Evolutionary conservation across 352 stramenopile species (phyloP).

Genomic region (Aphanomyces astaci): DNA sequence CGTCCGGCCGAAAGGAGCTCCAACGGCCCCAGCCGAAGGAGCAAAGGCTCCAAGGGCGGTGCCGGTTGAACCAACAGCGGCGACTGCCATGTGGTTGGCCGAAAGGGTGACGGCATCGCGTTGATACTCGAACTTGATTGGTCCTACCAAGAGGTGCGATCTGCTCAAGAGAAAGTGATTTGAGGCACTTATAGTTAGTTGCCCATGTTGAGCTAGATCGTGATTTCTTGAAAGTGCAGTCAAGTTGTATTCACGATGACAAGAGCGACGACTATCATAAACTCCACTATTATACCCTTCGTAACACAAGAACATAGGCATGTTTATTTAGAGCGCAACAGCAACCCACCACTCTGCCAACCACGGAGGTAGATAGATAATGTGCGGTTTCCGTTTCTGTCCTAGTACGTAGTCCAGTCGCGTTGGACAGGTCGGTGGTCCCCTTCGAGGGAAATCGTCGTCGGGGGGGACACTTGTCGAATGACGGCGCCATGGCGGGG

Average conservation of each 20-base stretch:
- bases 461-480: constrained; percentile 37
- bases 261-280: too few relatives aligned
- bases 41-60: neutral
- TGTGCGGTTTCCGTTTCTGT: neutral
- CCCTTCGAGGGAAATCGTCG: constrained; percentile 16
- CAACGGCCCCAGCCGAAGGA: neutral
- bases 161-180: too few relatives aligned
- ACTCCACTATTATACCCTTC: too few relatives aligned
- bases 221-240: too few relatives aligned
- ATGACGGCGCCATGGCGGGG: constrained; percentile 37
- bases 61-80: neutral
- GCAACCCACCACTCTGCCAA: too few relatives aligned
- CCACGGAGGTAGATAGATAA: too few relatives aligned
- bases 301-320: too few relatives aligned
- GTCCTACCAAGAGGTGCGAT: neutral
- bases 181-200: too few relatives aligned
- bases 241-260: too few relatives aligned
- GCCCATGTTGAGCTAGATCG: too few relatives aligned
- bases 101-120: neutral
- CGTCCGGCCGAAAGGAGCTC: constrained; percentile 11
- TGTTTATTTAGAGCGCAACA: too few relatives aligned
- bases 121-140: neutral
- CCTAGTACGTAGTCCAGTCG: neutral
- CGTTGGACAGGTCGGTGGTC: neutral
- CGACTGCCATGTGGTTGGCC: neutral